Evolutionary conservation across 1,284 basidiomycete genomes (phyloP).

Genomic region (Marasmius sp.): DNA sequence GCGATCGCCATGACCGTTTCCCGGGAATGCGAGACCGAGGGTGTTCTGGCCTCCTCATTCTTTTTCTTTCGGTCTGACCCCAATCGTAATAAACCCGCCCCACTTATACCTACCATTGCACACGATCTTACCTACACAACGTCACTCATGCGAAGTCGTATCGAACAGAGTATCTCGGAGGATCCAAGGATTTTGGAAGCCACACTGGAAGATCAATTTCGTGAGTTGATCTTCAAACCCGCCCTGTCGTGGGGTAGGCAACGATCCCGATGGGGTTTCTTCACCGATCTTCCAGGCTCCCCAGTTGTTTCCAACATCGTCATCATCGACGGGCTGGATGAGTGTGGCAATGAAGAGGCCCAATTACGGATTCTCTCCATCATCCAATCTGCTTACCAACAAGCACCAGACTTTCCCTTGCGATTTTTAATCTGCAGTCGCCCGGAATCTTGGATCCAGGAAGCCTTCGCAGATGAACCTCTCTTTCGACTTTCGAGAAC

Average conservation of each 20-base stretch:
- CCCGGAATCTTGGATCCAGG: slow-evolving; percentile 16
- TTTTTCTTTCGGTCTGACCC: slow-evolving; percentile 14
- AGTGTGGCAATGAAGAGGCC: slow-evolving; percentile 6
- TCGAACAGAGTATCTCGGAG: background rate
- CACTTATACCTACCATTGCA: slow-evolving; percentile 3
- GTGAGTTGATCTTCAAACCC: background rate
- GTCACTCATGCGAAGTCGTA: background rate
- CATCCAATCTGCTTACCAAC: background rate
- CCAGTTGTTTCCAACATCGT: slow-evolving; percentile 1
- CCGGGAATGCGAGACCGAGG: background rate
- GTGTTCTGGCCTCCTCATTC: slow-evolving; percentile 10
- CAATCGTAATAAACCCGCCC: background rate
- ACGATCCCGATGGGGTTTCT: no score
- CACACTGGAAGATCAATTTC: slow-evolving; percentile 1
- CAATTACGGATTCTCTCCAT: slow-evolving; percentile 1
- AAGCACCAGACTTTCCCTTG: slow-evolving; percentile 9
- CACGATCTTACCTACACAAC: background rate
- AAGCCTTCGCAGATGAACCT: slow-evolving; percentile 6
- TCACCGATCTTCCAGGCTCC: background rate
- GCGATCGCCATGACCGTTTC: slow-evolving; percentile 19
- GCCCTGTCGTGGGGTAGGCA: background rate
- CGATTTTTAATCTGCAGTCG: slow-evolving; percentile 20
- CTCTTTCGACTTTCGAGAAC: background rate
- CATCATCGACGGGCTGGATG: slow-evolving; percentile 20
- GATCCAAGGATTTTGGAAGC: background rate